Percentiles rank a stretch among this genome's conserved stretches.
Evolutionary conservation across 2,329 filamentous ascomycete species (phyloP).

Genomic region (Pestalotiopsis fici): DNA sequence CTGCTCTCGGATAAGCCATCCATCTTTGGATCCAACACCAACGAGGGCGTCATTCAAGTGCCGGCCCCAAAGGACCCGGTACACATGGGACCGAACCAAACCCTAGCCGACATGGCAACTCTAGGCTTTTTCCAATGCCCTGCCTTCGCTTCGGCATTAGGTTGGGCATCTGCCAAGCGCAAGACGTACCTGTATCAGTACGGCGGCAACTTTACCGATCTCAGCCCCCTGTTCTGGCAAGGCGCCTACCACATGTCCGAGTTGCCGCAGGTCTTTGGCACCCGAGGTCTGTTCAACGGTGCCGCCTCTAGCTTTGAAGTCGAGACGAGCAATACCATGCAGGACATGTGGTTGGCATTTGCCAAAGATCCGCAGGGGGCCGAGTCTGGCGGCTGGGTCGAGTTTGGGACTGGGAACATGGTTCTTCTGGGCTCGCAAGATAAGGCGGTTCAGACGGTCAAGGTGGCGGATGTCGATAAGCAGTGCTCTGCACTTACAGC

Average conservation of each 20-base stretch:
- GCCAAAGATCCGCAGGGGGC: neutral
- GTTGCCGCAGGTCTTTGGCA: slow-evolving; percentile 34
- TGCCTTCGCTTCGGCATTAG: neutral
- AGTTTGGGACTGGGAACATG: neutral
- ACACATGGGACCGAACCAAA: neutral
- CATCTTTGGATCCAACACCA: neutral
- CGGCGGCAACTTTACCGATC: slow-evolving; percentile 29
- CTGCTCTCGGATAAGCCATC: neutral
- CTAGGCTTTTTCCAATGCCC: neutral
- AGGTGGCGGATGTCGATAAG: neutral
- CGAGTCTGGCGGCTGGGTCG: neutral
- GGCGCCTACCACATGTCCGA: slow-evolving; percentile 31
- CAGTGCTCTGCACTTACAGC: neutral
- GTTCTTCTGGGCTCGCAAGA: neutral
- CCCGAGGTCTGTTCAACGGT: slow-evolving; percentile 13
- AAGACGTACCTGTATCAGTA: slow-evolving; percentile 28
- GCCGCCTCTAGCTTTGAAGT: neutral
- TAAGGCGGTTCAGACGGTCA: neutral
- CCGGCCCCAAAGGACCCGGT: neutral
- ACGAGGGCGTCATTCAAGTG: neutral
- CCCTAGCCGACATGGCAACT: neutral
- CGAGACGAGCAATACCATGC: neutral
- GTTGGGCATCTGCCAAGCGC: neutral
- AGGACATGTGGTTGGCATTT: neutral
- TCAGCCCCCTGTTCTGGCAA: slow-evolving; percentile 24